Conservation (phyloP, 148 eudicot genomes). For the Chenopodium formosanum region DNA sequence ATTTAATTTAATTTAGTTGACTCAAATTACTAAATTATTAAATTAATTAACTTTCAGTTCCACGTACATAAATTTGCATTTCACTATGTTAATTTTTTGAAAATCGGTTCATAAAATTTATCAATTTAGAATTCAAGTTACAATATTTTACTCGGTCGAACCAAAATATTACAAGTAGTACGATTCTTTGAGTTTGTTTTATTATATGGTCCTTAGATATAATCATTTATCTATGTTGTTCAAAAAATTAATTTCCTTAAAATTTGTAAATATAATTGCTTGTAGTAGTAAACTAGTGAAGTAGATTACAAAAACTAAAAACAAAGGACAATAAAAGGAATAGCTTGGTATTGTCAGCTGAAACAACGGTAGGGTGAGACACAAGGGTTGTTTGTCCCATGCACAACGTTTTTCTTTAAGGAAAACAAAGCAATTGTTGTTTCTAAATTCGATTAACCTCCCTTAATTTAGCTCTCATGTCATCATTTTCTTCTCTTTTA, state of each 20-base stretch:
- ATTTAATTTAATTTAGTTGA: background rate
- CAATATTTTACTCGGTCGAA: slow-evolving; percentile 1
- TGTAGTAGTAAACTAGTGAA: background rate
- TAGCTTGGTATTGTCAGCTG: slow-evolving; percentile 25
- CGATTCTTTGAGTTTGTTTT: background rate
- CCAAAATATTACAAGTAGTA: background rate
- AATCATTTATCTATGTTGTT: background rate
- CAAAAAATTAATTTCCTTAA: background rate
- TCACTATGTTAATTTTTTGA: slow-evolving; percentile 5
- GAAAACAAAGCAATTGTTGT: background rate
- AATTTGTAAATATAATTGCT: background rate
- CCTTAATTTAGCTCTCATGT: background rate
- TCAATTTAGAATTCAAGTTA: slow-evolving; percentile 10
- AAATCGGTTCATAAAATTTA: slow-evolving; percentile 2
- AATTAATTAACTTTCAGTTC: background rate
- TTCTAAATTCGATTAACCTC: background rate
- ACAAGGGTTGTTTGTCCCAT: background rate
- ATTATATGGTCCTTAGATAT: background rate
- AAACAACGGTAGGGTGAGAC: slow-evolving; percentile 29
- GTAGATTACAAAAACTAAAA: background rate
- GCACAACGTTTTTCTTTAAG: background rate
- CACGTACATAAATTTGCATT: background rate
- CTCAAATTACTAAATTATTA: background rate
- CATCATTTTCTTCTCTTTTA: background rate
- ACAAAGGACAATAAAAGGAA: background rate